Evolutionary conservation across 768 basidiomycete genomes (phyloP).

Genomic region (Pluteus cervinus): DNA sequence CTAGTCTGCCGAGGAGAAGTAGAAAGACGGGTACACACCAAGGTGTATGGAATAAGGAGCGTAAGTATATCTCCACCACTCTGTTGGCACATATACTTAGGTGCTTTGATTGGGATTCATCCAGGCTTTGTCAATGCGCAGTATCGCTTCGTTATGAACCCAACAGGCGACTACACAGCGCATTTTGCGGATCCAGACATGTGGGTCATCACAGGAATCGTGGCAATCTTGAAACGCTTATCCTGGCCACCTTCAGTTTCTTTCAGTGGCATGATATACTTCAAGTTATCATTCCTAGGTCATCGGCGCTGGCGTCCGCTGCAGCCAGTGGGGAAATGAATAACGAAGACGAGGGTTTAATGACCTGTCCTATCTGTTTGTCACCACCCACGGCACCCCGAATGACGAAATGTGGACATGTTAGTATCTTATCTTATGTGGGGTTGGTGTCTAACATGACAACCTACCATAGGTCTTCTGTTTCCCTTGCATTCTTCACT

Average conservation of each 20-base stretch:
- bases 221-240: slow-evolving; percentile 9
- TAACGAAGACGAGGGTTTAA: slow-evolving; percentile 52
- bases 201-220: slow-evolving; percentile 36
- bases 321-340: slow-evolving; percentile 35
- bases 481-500: slow-evolving; percentile 91
- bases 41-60: slow-evolving; percentile 86
- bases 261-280: slow-evolving; percentile 96
- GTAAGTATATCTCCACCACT: slow-evolving; percentile 59
- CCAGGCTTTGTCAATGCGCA: slow-evolving; percentile 95
- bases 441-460: slow-evolving; percentile 10
- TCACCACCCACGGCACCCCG: slow-evolving; percentile 84
- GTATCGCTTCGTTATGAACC: slow-evolving; percentile 94
- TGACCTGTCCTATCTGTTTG: slow-evolving; percentile 91
- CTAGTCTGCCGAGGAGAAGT: slow-evolving; percentile 66
- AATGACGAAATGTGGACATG: slow-evolving; percentile 98
- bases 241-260: slow-evolving; percentile 45
- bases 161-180: slow-evolving; percentile 84
- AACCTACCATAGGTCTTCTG: slow-evolving; percentile 70
- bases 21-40: slow-evolving; percentile 58
- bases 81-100: slow-evolving; percentile 11
- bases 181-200: slow-evolving; percentile 98
- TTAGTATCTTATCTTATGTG: slow-evolving; percentile 36
- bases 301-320: slow-evolving; percentile 67
- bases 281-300: slow-evolving; percentile 88
- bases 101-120: slow-evolving; percentile 9